Evolutionary conservation across 345 rosid species (phyloP), one percentile per base, ranked within the genome.

Genomic region (Bruguiera sexangula): DNA sequence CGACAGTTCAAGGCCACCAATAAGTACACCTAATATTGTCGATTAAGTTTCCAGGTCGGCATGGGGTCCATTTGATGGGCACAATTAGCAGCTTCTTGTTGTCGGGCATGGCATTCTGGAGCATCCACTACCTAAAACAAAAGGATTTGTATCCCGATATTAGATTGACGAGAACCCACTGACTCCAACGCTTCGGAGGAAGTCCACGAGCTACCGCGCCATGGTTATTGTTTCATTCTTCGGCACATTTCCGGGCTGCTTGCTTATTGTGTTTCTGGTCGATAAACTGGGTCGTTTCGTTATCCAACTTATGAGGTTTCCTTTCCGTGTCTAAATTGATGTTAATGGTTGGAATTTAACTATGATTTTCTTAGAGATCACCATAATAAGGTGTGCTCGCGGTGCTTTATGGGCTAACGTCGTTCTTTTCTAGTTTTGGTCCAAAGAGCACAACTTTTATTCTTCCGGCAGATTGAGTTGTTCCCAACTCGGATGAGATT

Each of bases 361-460:
- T 85, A 87, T 50, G 63, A 64, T 0, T 73, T 81, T 26, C 73
- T 87, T 15, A 79, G 24, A 53, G 20, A 64, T 3, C 57, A 77
- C 1, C 68, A 76, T 29, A 67, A 74, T 31, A 67, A 69, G 20
- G 6, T 43, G 63, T 83, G 1, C 85, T 88, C 48, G 82, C 78
- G 8, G 8, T 68, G 20, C 15, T 84, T 0, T 84, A 84, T 6
- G 87, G 80, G 37, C 32, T 80, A 0, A 81, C 87, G 0, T 82
- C 84, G 64, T 85, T 87, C 82, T 85, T 85, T 8, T 85, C 92
- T 0, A 87, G 85, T 53, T 85, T 88, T 13, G 92, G 92, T 0
- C 85, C 85, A 0, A 88, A 88, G 27, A 76, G 81, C 50, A 88
- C 88, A 0, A 85, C 85, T 1, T 85, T 88, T 29, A 85, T 88